Percentiles rank a stretch among this genome's conserved stretches.
These are phyloP conservation scores for Carex kokanica DNA, from an alignment of 176 grass and related monocot genomes.

Conservation along the genomic window DNA sequence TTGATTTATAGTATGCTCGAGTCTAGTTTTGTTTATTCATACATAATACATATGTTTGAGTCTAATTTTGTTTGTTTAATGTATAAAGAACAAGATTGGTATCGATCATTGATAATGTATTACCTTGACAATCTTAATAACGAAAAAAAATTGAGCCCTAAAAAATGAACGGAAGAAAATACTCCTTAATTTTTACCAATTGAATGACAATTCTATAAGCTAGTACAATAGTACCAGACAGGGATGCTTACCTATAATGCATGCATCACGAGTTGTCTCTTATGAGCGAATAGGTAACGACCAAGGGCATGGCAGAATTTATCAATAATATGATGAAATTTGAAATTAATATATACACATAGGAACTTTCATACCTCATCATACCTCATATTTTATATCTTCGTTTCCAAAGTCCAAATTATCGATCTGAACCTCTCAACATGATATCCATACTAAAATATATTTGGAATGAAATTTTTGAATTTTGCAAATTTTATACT, in stretches of 20 bases:
- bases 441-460: too few species aligned
- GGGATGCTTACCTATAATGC: background rate
- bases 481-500: too few species aligned
- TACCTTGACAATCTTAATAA: too few species aligned
- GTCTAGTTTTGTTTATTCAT: too few species aligned
- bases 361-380: too few species aligned
- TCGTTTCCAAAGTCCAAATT: too few species aligned
- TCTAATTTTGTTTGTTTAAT: background rate
- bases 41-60: background rate
- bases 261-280: background rate
- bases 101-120: too few species aligned
- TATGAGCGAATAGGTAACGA: background rate
- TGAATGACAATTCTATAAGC: background rate
- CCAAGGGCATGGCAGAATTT: background rate
- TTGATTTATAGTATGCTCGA: too few species aligned
- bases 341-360: background rate
- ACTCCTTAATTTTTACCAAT: background rate
- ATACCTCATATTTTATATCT: too few species aligned
- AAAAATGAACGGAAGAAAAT: background rate
- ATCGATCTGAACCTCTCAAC: too few species aligned
- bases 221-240: background rate
- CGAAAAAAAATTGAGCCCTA: background rate
- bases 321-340: background rate
- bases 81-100: background rate
- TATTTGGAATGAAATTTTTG: too few species aligned